phyloP scores from a whole-genome alignment of 2,329 filamentous ascomycete species.

The Monilinia vaccinii-corymbosi region DNA sequence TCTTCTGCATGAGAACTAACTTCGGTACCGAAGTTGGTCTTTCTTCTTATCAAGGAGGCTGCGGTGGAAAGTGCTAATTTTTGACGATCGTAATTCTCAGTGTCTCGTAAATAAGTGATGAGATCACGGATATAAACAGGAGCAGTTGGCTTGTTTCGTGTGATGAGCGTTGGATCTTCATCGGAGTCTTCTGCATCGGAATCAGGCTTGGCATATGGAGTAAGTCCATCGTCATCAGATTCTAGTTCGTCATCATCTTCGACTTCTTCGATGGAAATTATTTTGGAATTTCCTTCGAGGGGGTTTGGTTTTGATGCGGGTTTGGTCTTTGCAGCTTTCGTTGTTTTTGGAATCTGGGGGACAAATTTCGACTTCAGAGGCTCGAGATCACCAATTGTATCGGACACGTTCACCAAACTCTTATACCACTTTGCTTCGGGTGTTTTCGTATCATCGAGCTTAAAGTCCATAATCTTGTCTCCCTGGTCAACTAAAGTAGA shows the following conservation, averaged over 20 bases:
- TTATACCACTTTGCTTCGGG: conserved; percentile 71
- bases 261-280: conserved; percentile 56
- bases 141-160: conserved; percentile 70
- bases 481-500: conserved; percentile 51
- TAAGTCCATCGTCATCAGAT: conserved; percentile 41
- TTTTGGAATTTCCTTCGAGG: conserved; percentile 24
- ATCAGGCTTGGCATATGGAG: conserved; percentile 75
- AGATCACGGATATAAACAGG: conserved; percentile 90
- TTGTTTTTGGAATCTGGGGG: conserved; percentile 14
- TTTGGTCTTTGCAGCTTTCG: conserved; percentile 18
- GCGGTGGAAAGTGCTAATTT: conserved; percentile 70
- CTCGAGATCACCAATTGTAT: conserved; percentile 51
- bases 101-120: conserved; percentile 67
- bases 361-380: conserved; percentile 33
- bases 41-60: conserved; percentile 73
- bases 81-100: conserved; percentile 77
- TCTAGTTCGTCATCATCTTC: conserved; percentile 45
- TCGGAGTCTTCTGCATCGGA: conserved; percentile 87
- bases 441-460: conserved; percentile 67
- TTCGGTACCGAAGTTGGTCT: conserved; percentile 81
- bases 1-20: conserved; percentile 77
- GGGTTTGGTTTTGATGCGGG: conserved; percentile 27
- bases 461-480: conserved; percentile 70
- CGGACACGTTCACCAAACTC: conserved; percentile 50
- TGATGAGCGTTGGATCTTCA: conserved; percentile 81